Conservation (phyloP, 495 filamentous ascomycete genomes). For the Evansstolkia leycettana region DNA sequence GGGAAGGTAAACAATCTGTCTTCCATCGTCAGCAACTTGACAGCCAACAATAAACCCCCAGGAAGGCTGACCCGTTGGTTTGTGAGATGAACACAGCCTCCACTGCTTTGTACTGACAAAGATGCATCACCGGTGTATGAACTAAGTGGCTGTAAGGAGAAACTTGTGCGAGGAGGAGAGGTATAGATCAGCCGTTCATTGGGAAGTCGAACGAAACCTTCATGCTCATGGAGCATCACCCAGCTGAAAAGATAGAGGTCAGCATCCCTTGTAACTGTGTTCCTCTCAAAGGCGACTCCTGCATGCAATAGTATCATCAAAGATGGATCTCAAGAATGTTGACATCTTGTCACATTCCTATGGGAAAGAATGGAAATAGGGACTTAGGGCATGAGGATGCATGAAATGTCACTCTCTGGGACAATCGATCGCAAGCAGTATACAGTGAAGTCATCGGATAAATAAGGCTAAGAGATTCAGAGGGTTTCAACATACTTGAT, state of each 20-base stretch:
- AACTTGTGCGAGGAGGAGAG: slow-evolving; percentile 57
- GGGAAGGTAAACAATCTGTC: slow-evolving; percentile 81
- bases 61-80: slow-evolving; percentile 63
- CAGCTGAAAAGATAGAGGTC: slow-evolving; percentile 38
- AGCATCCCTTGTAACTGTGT: no score
- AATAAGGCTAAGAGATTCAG: slow-evolving; percentile 5
- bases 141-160: slow-evolving; percentile 49
- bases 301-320: no score
- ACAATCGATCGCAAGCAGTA: no score
- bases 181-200: slow-evolving; percentile 57
- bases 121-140: slow-evolving; percentile 43
- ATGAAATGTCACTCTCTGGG: no score
- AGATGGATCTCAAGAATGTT: no score
- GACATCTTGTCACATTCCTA: no score
- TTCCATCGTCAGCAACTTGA: slow-evolving; percentile 2
- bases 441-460: slow-evolving; percentile 10
- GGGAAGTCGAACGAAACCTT: slow-evolving; percentile 57
- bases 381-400: no score
- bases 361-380: no score
- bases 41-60: neutral
- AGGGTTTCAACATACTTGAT: slow-evolving; percentile 44
- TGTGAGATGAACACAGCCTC: slow-evolving; percentile 66
- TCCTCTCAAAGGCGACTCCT: no score
- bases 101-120: slow-evolving; percentile 44
- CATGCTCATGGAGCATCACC: slow-evolving; percentile 62